These are phyloP conservation scores for Exophiala bonariae DNA, from an alignment of 2,329 filamentous ascomycete species.

Conservation along the genomic window DNA sequence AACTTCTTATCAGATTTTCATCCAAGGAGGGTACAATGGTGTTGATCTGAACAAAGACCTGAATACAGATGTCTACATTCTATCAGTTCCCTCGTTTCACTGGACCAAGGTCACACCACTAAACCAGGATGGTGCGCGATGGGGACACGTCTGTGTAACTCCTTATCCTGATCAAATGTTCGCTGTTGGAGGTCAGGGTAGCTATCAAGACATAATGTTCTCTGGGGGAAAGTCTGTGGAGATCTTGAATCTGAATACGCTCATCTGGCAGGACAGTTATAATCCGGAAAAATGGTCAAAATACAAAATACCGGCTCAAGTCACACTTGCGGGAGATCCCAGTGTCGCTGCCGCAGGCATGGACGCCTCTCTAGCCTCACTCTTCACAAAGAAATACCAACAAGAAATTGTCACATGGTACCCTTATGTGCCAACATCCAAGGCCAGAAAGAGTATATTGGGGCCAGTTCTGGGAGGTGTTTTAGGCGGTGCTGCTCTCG, in stretches of 20 bases:
- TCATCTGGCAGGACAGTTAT: slow-evolving; percentile 32
- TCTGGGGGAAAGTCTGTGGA: slow-evolving; percentile 48
- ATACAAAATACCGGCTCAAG: slow-evolving; percentile 30
- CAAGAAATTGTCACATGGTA: slow-evolving; percentile 58
- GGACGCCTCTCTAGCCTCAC: slow-evolving; percentile 42
- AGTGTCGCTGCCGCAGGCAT: slow-evolving; percentile 33
- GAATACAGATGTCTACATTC: slow-evolving; percentile 32
- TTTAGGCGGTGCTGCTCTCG: slow-evolving; percentile 58
- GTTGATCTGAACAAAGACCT: slow-evolving; percentile 16
- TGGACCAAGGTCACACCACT: slow-evolving; percentile 28
- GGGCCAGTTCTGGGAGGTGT: slow-evolving; percentile 63
- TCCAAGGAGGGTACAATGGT: slow-evolving; percentile 33
- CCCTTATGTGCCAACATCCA: slow-evolving; percentile 51
- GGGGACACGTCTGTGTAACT: slow-evolving; percentile 33
- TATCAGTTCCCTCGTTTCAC: slow-evolving; percentile 33
- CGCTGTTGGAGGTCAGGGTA: slow-evolving; percentile 40
- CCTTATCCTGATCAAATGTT: slow-evolving; percentile 50
- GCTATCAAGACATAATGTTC: slow-evolving; percentile 43
- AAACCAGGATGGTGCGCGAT: slow-evolving; percentile 26
- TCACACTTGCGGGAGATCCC: slow-evolving; percentile 34
- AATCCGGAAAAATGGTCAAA: slow-evolving; percentile 28
- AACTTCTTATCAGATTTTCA: slow-evolving; percentile 35
- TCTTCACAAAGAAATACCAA: slow-evolving; percentile 59
- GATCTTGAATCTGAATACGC: slow-evolving; percentile 38
- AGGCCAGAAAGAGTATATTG: slow-evolving; percentile 57